These are phyloP conservation scores for Lecanosticta acicola DNA, from an alignment of 2,329 filamentous ascomycete genomes.

Conservation along the genomic window DNA sequence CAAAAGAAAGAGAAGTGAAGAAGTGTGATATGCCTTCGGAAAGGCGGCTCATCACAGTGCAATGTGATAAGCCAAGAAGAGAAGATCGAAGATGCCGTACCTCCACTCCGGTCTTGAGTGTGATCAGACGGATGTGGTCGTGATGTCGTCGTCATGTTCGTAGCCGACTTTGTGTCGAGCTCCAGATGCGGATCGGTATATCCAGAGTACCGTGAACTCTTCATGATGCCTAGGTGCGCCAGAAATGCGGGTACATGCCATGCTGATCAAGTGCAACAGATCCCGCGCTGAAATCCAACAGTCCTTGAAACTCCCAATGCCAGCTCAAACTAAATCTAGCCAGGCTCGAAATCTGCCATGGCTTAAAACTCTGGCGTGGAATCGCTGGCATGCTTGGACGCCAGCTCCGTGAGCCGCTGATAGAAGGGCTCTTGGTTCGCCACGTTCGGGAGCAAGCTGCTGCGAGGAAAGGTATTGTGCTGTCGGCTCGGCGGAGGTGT, in stretches of 20 bases:
- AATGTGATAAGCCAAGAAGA: constrained; percentile 11
- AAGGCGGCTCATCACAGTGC: not conserved
- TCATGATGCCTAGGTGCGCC: constrained; percentile 10
- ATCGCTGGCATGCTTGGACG: constrained; percentile 17
- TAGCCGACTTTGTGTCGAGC: constrained; percentile 16
- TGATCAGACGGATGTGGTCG: constrained; percentile 17
- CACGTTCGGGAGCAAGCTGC: constrained; percentile 26
- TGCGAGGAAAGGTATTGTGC: constrained; percentile 45
- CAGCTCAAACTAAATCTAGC: not conserved
- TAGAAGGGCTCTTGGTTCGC: constrained; percentile 29
- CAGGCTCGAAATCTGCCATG: not conserved
- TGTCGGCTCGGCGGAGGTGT: constrained; percentile 31
- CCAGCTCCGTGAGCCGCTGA: constrained; percentile 29
- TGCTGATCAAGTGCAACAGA: constrained; percentile 5
- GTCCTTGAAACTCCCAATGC: not conserved
- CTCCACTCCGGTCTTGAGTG: constrained; percentile 11
- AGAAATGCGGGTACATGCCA: constrained; percentile 5
- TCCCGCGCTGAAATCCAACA: not conserved
- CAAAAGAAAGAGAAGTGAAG: constrained; percentile 10
- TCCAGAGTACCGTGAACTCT: constrained; percentile 16
- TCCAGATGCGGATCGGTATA: constrained; percentile 13
- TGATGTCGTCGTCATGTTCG: constrained; percentile 20
- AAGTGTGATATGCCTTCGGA: not conserved
- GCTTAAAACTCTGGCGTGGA: not conserved
- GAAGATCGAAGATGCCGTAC: constrained; percentile 15